phyloP scores from a whole-genome alignment of 768 basidiomycete species.

The Arthromyces matolae region DNA sequence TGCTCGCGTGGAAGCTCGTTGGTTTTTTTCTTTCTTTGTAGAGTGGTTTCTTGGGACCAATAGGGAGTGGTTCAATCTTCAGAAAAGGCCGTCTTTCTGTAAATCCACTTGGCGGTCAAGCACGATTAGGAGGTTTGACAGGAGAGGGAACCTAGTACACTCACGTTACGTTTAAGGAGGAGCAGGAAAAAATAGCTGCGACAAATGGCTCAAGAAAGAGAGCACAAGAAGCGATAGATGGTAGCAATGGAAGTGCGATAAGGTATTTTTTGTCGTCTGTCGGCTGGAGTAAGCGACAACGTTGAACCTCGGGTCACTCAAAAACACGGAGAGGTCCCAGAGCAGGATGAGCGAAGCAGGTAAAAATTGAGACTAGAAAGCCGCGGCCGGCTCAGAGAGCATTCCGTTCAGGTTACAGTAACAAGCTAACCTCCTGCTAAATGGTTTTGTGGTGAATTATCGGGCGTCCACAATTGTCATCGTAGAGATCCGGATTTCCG shows the following conservation, averaged over 20 bases:
- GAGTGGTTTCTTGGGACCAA: too few species aligned
- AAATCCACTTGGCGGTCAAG: too few species aligned
- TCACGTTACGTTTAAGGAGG: not conserved
- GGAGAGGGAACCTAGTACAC: too few species aligned
- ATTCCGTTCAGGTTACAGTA: too few species aligned
- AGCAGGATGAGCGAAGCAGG: not conserved
- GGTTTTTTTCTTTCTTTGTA: not conserved
- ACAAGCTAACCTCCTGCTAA: conserved; percentile 2
- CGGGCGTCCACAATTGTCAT: conserved; percentile 2
- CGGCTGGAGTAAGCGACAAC: too few species aligned
- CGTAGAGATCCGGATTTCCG: conserved; percentile 4
- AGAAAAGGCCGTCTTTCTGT: too few species aligned
- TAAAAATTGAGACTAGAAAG: not conserved
- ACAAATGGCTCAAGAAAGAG: not conserved
- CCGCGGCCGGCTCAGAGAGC: not conserved
- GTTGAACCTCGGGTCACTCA: too few species aligned
- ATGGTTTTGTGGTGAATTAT: conserved; percentile 1
- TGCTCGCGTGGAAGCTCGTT: not conserved
- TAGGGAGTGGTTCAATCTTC: not conserved
- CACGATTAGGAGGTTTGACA: too few species aligned
- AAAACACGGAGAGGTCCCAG: too few species aligned
- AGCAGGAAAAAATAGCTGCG: not conserved
- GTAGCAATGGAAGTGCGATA: not conserved
- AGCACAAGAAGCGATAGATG: not conserved
- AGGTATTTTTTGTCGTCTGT: too few species aligned